Base-by-base conservation (phyloP, 1,284 basidiomycete genomes). In the Marasmius fiardii region DNA sequence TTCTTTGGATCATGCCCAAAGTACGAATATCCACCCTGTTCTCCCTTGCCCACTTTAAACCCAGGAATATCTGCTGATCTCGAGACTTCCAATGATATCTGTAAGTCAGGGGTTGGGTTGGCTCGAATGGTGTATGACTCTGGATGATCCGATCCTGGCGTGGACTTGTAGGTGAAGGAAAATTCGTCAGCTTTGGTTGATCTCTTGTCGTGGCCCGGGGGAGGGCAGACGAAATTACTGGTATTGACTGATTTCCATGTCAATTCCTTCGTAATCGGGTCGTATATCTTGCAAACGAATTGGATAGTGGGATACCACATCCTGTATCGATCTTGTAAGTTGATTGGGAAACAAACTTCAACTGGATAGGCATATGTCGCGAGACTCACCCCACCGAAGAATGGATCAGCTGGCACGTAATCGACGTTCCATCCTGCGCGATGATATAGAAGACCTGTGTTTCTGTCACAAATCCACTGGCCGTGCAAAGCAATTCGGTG, bases 321-420 rank as follows among this genome's bases (percentile, higher is more conserved):
- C 5, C 92, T 94, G 48, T 7, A 39, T 43, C 45, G 39, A 1
- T 34, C 51, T 55, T 31, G 4, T 31, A 4, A 4, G 28, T 31
- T 10, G 48, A 52, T 58, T 48, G 52, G 18, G 26, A 33, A 37
- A 20, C 24, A 48, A 28, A 51, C 16, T 43, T 16, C 56, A 48
- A 45, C 34, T 48, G 48, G 31, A 23, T 50, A 55, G 50, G 56
- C 58, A 58, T 64, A 56, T 43, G 48, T 49, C 53, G 31, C 50
- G 55, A 52, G 50, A 80, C 92, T 73, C 66, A 96, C 95, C 97
- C 97, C 54, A 96, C 84, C 47, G 91, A 81, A 2, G 94, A 96
- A 78, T 98, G 95, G 67, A 99, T 98, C 59, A 99, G 83, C 75
- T 99, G 96, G 65, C 84, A 88, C 82, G 93, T 91, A 60, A 97